Base-by-base conservation (phyloP, 306 rosid genomes). In the Purshia tridentata region DNA sequence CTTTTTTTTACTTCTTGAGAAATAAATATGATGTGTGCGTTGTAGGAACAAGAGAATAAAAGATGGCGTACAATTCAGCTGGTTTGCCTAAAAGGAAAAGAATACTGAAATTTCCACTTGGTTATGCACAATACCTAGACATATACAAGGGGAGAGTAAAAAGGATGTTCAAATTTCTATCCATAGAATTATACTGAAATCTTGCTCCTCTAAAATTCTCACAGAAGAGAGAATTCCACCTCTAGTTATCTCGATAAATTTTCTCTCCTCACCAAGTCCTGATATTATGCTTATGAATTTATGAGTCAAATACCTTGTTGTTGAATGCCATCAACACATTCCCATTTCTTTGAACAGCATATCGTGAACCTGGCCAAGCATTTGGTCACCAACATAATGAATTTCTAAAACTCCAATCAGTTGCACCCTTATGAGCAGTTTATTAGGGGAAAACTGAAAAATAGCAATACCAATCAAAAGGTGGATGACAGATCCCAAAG, bases 401-500 rank as follows among this genome's bases (percentile, higher is more conserved):
- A 76, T 35, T 46, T 80, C 77, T 53, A 76, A 73, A 69, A 51
- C 76, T 70, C 58, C 71, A 77, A 77, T 73, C 68, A 77, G 61
- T 63, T 70, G 58, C 73, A 53, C 51, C 46, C 70, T 60, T 48
- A 70, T 37, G 70, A 74, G 80, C 70, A 74, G 64, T 68, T 69
- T 19, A 9, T 54, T 45, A 18, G 61, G 40, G 63, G 60, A 73
- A 41, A 22, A 16, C 7, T 6, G 16, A 76, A 82, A 80, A 45
- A 54, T 42, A 45, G 75, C 45, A 68, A 73, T 94, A 94, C 98
- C 99, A 60, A 94, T 91, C 77, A 91, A 87, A 76, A 91, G 99
- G 87, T 94, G 99, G 82, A 94, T 89, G 85, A 94, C 87, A 12
- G 97, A 89, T 62, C 99, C 99, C 95, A 91, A 80, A 70, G 99